Conservation (phyloP, 108 stramenopile genomes). For the Poteriospumella lacustris region DNA sequence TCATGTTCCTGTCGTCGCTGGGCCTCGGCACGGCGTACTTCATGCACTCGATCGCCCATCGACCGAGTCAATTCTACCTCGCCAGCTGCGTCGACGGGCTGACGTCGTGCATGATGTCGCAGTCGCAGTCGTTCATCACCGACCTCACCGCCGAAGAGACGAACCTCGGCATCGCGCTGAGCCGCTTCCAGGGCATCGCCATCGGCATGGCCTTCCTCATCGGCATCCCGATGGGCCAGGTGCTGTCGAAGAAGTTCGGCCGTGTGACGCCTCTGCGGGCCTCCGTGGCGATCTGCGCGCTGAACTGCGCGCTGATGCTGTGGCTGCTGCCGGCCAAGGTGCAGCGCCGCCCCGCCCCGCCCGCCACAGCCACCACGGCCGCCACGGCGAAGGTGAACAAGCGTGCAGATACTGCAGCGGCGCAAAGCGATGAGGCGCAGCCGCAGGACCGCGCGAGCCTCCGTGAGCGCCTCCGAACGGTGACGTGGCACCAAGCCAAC, state of each 20-base stretch:
- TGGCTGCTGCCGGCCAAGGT: background rate
- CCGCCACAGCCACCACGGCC: background rate
- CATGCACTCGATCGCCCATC: background rate
- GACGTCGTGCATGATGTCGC: background rate
- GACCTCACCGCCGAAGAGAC: background rate
- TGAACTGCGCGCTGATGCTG: background rate
- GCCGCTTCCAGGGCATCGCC: background rate
- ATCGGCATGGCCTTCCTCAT: background rate
- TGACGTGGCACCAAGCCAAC: background rate
- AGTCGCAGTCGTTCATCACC: background rate
- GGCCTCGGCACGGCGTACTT: background rate
- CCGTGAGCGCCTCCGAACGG: too few relatives aligned
- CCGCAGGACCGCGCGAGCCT: too few relatives aligned
- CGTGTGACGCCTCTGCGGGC: background rate
- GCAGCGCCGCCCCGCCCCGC: background rate
- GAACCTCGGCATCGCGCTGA: background rate
- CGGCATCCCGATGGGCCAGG: background rate
- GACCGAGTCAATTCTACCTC: background rate
- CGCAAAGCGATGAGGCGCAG: too few relatives aligned
- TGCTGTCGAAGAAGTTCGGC: background rate
- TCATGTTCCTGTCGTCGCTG: constrained; percentile 30
- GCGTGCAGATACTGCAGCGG: too few relatives aligned
- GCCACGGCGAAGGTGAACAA: background rate
- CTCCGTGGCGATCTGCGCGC: background rate
- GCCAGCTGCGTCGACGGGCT: background rate